Evolutionary conservation across 306 rosid genomes (phyloP).

Genomic region (Morella rubra): DNA sequence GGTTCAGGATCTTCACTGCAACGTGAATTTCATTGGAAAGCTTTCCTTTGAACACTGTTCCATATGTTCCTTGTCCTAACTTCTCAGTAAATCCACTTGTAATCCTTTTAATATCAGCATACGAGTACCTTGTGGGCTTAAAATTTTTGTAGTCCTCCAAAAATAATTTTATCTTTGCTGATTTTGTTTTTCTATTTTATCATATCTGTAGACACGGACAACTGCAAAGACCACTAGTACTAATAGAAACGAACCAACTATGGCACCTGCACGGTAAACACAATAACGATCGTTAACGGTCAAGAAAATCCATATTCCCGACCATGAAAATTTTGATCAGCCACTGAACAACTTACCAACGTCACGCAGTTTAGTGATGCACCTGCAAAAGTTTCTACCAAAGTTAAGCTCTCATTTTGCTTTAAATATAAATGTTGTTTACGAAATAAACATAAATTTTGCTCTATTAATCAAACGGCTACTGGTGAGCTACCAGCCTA

Average conservation of each 20-base stretch:
- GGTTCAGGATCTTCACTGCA: constrained; percentile 31
- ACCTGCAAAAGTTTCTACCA: constrained; percentile 11
- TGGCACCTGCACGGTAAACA: constrained; percentile 15
- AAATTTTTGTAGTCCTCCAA: constrained; percentile 31
- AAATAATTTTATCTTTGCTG: constrained; percentile 24
- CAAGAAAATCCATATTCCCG: neutral
- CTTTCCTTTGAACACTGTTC: constrained; percentile 29
- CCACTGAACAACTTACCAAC: constrained; percentile 19
- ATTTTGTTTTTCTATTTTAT: constrained; percentile 7
- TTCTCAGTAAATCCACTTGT: constrained; percentile 34
- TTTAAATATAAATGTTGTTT: too few species aligned
- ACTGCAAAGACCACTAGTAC: neutral
- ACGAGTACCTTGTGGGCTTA: constrained; percentile 32
- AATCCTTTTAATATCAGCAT: constrained; percentile 34
- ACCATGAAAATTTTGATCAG: neutral
- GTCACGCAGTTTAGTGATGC: neutral
- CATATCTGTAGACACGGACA: constrained; percentile 2
- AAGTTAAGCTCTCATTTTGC: neutral
- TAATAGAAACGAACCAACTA: constrained; percentile 17
- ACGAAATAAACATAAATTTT: too few species aligned
- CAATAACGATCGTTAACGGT: neutral
- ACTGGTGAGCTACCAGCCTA: too few species aligned
- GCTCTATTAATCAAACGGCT: too few species aligned
- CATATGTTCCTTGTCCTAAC: constrained; percentile 34
- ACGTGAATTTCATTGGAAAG: constrained; percentile 26